Percentiles rank a stretch among this genome's conserved stretches.
These are phyloP conservation scores for Tetraselmis striata DNA, from an alignment of 139 green algal species.

Conservation along the genomic window DNA sequence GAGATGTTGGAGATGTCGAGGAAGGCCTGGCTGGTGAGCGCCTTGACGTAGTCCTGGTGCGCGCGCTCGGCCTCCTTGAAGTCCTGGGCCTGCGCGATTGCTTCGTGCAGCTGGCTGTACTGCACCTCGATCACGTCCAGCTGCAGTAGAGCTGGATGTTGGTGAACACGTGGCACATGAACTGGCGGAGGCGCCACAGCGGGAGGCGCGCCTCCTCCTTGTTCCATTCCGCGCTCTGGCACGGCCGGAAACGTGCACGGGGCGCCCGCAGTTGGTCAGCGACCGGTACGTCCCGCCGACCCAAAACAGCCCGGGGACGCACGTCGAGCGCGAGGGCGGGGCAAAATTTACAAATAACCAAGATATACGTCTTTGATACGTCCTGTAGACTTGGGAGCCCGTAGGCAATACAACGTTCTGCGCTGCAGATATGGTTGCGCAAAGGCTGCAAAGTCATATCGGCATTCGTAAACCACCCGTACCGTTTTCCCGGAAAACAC, in stretches of 20 bases:
- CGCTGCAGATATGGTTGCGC: no score
- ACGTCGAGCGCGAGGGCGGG: background rate
- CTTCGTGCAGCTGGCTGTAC: slow-evolving; percentile 37
- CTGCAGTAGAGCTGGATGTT: slow-evolving; percentile 78
- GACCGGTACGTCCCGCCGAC: background rate
- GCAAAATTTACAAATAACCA: no score
- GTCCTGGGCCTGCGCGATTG: slow-evolving; percentile 49
- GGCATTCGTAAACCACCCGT: no score
- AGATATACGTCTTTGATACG: no score
- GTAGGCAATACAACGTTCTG: no score
- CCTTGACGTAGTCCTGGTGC: slow-evolving; percentile 53
- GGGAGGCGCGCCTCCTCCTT: background rate
- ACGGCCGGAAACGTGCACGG: no score
- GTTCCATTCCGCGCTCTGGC: no score
- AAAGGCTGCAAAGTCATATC: no score
- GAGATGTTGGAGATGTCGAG: slow-evolving; percentile 41
- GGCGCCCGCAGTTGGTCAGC: no score
- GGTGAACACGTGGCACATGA: slow-evolving; percentile 71
- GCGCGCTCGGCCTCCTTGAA: slow-evolving; percentile 58
- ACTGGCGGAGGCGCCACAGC: slow-evolving; percentile 63
- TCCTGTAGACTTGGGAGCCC: no score
- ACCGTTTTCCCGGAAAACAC: no score
- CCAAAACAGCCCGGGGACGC: background rate
- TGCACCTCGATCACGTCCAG: slow-evolving; percentile 77
- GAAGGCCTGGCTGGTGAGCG: slow-evolving; percentile 65